phyloP scores from a whole-genome alignment of 352 stramenopile genomes.

The Phytophthora colocasiae region DNA sequence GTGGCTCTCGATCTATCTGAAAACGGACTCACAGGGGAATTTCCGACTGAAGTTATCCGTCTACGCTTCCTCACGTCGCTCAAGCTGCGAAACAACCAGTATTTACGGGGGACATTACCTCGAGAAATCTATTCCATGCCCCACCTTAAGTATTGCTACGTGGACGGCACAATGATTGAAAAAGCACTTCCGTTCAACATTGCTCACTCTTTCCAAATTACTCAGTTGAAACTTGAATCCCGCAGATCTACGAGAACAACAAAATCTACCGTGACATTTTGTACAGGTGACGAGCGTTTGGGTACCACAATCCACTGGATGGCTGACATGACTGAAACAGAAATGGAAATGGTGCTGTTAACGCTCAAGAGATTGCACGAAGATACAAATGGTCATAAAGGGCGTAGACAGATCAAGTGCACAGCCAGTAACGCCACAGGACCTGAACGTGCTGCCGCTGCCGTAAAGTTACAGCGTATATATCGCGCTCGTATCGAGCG shows the following conservation, averaged over 20 bases:
- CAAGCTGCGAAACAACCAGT: slow-evolving; percentile 65
- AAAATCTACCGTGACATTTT: slow-evolving; percentile 53
- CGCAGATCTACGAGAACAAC: slow-evolving; percentile 9
- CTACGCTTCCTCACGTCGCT: slow-evolving; percentile 59
- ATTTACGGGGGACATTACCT: slow-evolving; percentile 43
- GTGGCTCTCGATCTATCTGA: slow-evolving; percentile 57
- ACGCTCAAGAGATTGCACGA: slow-evolving; percentile 53
- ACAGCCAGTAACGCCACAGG: slow-evolving; percentile 69
- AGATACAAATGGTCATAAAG: slow-evolving; percentile 13
- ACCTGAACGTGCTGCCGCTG: slow-evolving; percentile 61
- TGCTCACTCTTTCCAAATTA: slow-evolving; percentile 69
- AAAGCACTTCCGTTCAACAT: slow-evolving; percentile 53
- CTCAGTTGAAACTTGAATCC: slow-evolving; percentile 39
- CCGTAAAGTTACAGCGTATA: slow-evolving; percentile 73
- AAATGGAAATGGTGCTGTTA: slow-evolving; percentile 65
- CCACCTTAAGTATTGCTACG: slow-evolving; percentile 66
- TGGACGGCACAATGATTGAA: slow-evolving; percentile 61
- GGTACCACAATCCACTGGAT: slow-evolving; percentile 49
- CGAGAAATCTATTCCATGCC: slow-evolving; percentile 46
- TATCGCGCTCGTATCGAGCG: slow-evolving; percentile 72
- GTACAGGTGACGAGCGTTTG: slow-evolving; percentile 34
- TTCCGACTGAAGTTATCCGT: slow-evolving; percentile 52
- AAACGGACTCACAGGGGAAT: slow-evolving; percentile 55
- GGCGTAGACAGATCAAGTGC: slow-evolving; percentile 31
- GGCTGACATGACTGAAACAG: slow-evolving; percentile 56